These are phyloP conservation scores for Phoma sp. DNA, from an alignment of 2,329 filamentous ascomycete genomes.

Conservation along the genomic window DNA sequence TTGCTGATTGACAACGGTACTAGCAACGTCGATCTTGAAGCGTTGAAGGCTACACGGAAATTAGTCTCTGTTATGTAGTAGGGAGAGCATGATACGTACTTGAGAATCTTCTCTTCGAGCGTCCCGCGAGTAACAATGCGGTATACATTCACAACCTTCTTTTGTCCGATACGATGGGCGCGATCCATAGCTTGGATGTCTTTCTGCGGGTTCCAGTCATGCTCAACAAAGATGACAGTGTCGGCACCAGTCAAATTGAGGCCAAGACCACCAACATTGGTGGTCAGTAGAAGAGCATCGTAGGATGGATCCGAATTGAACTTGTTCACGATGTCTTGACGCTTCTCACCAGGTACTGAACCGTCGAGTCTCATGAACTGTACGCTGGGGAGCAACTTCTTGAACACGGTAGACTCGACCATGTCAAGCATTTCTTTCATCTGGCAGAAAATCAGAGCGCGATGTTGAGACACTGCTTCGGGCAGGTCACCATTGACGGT, in stretches of 20 bases:
- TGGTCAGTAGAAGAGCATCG: conserved; percentile 91
- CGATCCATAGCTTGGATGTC: conserved; percentile 99
- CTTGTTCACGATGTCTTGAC: conserved; percentile 97
- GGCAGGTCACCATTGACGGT: conserved; percentile 60
- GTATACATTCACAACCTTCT: conserved; percentile 99
- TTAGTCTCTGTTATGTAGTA: conserved; percentile 14
- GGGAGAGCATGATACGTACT: conserved; percentile 56
- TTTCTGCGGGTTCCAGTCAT: conserved; percentile 99
- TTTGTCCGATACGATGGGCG: conserved; percentile 96
- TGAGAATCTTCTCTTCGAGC: conserved; percentile 96
- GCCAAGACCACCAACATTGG: conserved; percentile 90
- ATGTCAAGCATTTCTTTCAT: conserved; percentile 99
- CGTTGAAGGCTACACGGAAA: conserved; percentile 75
- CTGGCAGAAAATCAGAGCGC: conserved; percentile 96
- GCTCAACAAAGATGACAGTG: conserved; percentile 98
- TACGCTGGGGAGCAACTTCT: conserved; percentile 87
- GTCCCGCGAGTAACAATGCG: conserved; percentile 94
- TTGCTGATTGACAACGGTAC: conserved; percentile 98
- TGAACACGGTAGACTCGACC: conserved; percentile 92
- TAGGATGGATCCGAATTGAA: conserved; percentile 99
- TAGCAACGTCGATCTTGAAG: conserved; percentile 99
- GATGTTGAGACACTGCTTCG: conserved; percentile 91
- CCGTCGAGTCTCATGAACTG: conserved; percentile 95
- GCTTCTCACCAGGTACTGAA: conserved; percentile 86
- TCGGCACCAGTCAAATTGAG: conserved; percentile 96